Evolutionary conservation across 129 eudicot genomes (phyloP), one percentile per base, ranked within the genome.

Genomic region (Arctium minus): DNA sequence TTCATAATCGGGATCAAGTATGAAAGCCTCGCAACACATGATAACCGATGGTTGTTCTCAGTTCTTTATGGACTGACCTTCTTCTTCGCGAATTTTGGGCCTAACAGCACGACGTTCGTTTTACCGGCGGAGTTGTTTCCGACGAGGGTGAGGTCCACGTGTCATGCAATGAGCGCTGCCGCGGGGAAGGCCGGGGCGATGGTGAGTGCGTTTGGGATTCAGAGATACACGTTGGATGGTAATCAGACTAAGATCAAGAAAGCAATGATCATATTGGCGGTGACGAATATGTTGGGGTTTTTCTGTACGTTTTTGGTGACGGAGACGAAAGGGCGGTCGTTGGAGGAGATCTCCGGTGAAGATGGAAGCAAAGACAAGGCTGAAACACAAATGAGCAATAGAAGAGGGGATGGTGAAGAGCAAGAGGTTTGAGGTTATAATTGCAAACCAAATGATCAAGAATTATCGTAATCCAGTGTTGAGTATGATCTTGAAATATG

Each of bases 61-160:
- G 68, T 68, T 1, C 82, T 91, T 0, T 91, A 91, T 64, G 92
- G 89, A 50, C 62, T 91, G 67, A 91, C 95, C 0, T 91, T 91
- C 27, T 91, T 91, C 88, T 91, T 91, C 12, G 95, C 92, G 0
- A 91, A 91, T 74, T 91, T 91, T 31, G 95, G 95, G 4, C 95
- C 92, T 0, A 91, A 91, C 35, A 85, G 89, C 83, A 91, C 92
- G 0, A 91, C 95, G 0, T 91, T 91, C 10, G 92, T 91, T 15
- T 80, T 91, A 17, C 95, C 95, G 1, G 92, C 95, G 3, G 95
- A 91, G 87, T 82, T 91, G 75, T 91, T 91, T 74, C 92, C 95
- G 36, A 89, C 92, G 0, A 75, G 95, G 76, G 68, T 91, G 53
- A 75, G 92, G 78, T 87, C 95, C 40, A 89, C 95, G 0, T 91